Evolutionary conservation across 306 rosid species (phyloP), one percentile per base, ranked within the genome.

Genomic region (Acacia confusa): DNA sequence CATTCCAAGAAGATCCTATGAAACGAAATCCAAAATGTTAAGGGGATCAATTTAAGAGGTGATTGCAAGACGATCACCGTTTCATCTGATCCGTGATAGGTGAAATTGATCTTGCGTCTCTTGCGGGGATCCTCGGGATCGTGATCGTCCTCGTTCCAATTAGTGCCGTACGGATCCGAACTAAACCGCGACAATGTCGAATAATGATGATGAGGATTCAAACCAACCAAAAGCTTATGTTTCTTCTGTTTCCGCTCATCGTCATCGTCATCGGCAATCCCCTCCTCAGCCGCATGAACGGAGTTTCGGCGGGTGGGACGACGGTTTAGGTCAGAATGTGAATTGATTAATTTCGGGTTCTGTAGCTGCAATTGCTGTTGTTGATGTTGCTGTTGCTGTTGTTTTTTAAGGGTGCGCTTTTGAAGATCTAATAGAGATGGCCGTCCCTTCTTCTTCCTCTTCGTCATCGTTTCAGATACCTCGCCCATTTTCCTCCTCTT

Each of bases 401-500:
- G 95, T 48, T 88, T 76, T 44, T 85, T 91, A 78, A 95, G 90
- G 34, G 89, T 88, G 75, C 99, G 94, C 71, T 87, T 95, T 90
- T 93, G 97, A 79, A 95, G 98, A 93, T 95, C 99, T 79, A 95
- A 85, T 36, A 95, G 99, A 75, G 99, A 93, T 4, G 99, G 99
- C 28, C 99, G 99, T 0, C 99, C 99, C 85, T 95, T 95, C 97
- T 95, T 95, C 88, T 89, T 90, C 91, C 75, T 91, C 90, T 85
- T 85, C 89, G 82, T 91, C 86, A 83, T 84, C 77, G 87, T 81
- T 75, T 86, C 89, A 79, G 97, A 86, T 83, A 84, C 88, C 84
- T 89, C 92, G 83, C 93, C 94, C 94, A 88, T 89, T 80, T 83
- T 79, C 84, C 85, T 85, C 90, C 84, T 82, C 85, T 80, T 86